Percentiles rank a stretch among this genome's conserved stretches.
phyloP scores from a whole-genome alignment of 2,329 filamentous ascomycete genomes.

The Claviceps spartinae region DNA sequence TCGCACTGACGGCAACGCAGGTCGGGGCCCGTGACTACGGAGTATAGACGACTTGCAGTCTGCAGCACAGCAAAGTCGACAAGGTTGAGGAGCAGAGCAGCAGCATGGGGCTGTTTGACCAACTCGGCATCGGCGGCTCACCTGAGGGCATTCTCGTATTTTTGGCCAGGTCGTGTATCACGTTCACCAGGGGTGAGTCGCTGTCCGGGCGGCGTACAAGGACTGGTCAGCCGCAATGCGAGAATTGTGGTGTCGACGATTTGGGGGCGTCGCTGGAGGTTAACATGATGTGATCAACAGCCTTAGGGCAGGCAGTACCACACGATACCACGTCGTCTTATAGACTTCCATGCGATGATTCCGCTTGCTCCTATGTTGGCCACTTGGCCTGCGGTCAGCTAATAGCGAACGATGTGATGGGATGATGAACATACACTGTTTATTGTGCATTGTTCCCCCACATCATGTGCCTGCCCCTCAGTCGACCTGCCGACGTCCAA shows the following conservation, averaged over 20 bases:
- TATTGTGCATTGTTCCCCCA: too few species aligned
- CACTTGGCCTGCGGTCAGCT: too few species aligned
- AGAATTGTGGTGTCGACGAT: neutral
- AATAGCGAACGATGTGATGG: too few species aligned
- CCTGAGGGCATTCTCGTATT: slow-evolving; percentile 8
- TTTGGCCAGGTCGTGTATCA: slow-evolving; percentile 5
- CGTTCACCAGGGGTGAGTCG: neutral
- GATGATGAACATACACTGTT: too few species aligned
- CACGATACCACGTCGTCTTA: too few species aligned
- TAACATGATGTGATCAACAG: too few species aligned
- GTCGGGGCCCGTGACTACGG: neutral
- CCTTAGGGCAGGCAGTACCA: too few species aligned
- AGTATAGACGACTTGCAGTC: neutral
- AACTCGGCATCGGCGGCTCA: neutral
- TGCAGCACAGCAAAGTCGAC: neutral
- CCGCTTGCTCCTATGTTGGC: too few species aligned
- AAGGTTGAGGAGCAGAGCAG: neutral
- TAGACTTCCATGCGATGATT: too few species aligned
- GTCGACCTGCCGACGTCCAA: too few species aligned
- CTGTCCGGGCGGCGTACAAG: neutral
- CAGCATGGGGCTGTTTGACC: neutral
- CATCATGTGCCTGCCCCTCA: too few species aligned
- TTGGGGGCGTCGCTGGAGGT: neutral
- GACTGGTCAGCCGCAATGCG: slow-evolving; percentile 4
- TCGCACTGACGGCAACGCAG: neutral